These are phyloP conservation scores for Cordyceps farinosa DNA, from an alignment of 2,329 filamentous ascomycete species.

Conservation along the genomic window DNA sequence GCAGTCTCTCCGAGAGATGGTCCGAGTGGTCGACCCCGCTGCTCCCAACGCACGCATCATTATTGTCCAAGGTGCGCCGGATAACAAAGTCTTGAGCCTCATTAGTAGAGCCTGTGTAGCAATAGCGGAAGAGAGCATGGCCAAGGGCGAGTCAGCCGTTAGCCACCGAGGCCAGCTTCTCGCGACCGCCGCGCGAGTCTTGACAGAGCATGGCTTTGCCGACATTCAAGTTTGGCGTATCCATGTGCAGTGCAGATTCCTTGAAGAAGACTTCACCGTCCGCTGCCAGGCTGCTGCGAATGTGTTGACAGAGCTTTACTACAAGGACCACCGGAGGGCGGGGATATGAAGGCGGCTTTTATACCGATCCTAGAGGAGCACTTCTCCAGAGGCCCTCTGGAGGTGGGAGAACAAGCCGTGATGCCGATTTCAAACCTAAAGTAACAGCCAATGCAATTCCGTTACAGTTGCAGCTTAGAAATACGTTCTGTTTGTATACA, in stretches of 20 bases:
- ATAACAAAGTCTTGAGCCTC: constrained; percentile 15
- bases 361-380: constrained; percentile 8
- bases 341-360: constrained; percentile 11
- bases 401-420: constrained; percentile 14
- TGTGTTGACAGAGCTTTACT: constrained; percentile 13
- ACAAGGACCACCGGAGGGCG: constrained; percentile 7
- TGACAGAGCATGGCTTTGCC: constrained; percentile 6
- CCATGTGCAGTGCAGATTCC: constrained; percentile 9
- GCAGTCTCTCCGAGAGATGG: constrained; percentile 12
- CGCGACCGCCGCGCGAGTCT: constrained; percentile 1
- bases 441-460: neutral
- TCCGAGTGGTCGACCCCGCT: constrained; percentile 6
- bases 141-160: neutral
- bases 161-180: neutral
- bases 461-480: neutral
- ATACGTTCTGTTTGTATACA: too few species aligned
- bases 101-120: constrained; percentile 12
- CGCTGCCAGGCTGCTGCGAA: constrained; percentile 12
- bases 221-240: neutral
- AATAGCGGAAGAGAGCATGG: neutral
- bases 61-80: constrained; percentile 15
- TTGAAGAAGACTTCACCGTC: neutral
- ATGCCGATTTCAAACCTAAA: constrained; percentile 5
- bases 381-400: neutral
- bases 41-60: constrained; percentile 16